Conservation (phyloP, 495 filamentous ascomycete species). For the Penicillium psychrofluorescens region DNA sequence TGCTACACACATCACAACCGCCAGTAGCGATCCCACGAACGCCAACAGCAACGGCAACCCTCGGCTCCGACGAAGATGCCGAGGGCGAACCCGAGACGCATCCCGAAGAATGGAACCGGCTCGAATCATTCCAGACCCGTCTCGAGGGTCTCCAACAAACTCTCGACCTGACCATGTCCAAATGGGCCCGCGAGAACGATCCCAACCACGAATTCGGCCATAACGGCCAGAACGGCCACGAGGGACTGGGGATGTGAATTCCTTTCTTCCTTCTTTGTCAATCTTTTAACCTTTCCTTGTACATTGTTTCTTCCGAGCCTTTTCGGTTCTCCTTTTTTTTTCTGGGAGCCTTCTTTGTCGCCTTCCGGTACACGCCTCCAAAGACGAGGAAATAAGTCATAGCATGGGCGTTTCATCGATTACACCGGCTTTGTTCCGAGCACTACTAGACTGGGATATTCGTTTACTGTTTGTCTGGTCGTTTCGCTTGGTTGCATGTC, state of each 20-base stretch:
- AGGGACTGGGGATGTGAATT: conserved; percentile 18
- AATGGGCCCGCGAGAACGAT: conserved; percentile 17
- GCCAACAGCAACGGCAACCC: neutral
- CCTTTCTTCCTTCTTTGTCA: neutral
- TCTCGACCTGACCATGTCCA: conserved; percentile 17
- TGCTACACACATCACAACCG: neutral
- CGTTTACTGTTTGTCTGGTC: no score
- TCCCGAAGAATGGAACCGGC: conserved; percentile 10
- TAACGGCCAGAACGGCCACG: conserved; percentile 6
- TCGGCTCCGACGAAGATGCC: conserved; percentile 2
- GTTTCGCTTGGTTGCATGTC: no score
- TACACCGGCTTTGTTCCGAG: no score
- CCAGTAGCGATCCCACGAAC: neutral
- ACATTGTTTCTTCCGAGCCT: conserved; percentile 1
- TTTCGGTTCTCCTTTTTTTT: neutral
- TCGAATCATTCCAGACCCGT: conserved; percentile 17
- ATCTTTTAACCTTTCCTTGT: neutral
- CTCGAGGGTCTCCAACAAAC: conserved; percentile 10
- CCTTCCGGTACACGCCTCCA: conserved; percentile 3
- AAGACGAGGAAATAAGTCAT: conserved; percentile 12
- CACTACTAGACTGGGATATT: no score
- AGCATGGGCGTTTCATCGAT: conserved; percentile 14
- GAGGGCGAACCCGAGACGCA: conserved; percentile 6
- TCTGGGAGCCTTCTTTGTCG: neutral
- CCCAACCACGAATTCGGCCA: conserved; percentile 15